Evolutionary conservation across 2,329 filamentous ascomycete species (phyloP).

Genomic region (Coniochaeta prunicola): DNA sequence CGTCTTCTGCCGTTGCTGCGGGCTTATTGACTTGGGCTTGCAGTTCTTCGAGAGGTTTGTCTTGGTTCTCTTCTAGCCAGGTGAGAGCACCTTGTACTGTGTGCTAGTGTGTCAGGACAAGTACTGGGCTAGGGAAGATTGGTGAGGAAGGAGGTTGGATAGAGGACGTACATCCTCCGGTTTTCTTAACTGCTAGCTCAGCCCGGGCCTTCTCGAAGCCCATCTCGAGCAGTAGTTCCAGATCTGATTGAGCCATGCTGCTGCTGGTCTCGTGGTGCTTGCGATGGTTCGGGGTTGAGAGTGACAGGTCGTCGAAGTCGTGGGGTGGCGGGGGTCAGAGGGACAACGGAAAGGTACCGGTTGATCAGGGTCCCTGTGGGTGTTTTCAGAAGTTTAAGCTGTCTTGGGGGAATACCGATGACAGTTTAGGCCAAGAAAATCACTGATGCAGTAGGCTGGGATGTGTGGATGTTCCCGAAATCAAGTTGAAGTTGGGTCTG

Average conservation of each 20-base stretch:
- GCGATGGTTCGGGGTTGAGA: background rate
- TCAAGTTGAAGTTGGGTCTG: background rate
- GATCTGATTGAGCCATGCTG: constrained; percentile 50
- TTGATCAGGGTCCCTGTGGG: background rate
- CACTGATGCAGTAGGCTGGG: too few relatives aligned
- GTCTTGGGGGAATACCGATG: background rate
- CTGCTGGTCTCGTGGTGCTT: background rate
- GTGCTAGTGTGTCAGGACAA: background rate
- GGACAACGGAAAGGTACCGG: background rate
- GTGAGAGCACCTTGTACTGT: constrained; percentile 82
- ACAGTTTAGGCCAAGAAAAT: too few relatives aligned
- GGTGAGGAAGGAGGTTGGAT: background rate
- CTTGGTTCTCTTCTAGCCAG: constrained; percentile 90
- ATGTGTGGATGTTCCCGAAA: too few relatives aligned
- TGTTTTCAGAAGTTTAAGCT: background rate
- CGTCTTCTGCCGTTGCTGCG: constrained; percentile 20
- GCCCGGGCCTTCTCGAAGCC: constrained; percentile 79
- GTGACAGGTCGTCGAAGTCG: background rate
- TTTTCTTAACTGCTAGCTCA: constrained; percentile 76
- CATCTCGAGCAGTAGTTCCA: constrained; percentile 59
- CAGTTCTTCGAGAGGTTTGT: constrained; percentile 79
- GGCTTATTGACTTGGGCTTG: constrained; percentile 32
- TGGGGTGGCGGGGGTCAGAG: constrained; percentile 6
- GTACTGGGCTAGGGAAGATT: constrained; percentile 1
- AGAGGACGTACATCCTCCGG: constrained; percentile 61